phyloP scores from a whole-genome alignment of 768 basidiomycete genomes.

The Kwoniella pini region DNA sequence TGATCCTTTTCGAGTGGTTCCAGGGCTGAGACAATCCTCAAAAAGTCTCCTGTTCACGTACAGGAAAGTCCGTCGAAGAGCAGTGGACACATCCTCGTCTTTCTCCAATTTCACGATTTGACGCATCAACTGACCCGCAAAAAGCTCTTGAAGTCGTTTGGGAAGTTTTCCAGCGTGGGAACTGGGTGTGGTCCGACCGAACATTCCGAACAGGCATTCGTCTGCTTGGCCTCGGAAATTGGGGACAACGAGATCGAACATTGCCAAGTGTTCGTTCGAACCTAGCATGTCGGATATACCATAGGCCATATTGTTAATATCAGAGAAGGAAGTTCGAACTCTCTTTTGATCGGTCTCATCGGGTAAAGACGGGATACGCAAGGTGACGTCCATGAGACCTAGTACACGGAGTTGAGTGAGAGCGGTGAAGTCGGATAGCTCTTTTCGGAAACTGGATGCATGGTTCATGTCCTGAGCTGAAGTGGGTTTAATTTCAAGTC shows the following conservation, averaged over 20 bases:
- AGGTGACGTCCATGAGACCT: constrained; percentile 93
- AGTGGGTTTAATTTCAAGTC: constrained; percentile 89
- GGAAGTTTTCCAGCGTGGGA: constrained; percentile 61
- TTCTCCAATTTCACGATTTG: constrained; percentile 62
- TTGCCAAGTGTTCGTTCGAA: constrained; percentile 69
- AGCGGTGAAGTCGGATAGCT: constrained; percentile 80
- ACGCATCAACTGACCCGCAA: constrained; percentile 64
- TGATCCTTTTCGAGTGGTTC: constrained; percentile 69
- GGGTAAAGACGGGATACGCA: constrained; percentile 61
- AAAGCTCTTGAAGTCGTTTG: constrained; percentile 81
- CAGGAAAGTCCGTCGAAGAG: constrained; percentile 83
- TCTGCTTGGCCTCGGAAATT: constrained; percentile 73
- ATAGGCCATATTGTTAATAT: constrained; percentile 88
- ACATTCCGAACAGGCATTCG: constrained; percentile 94
- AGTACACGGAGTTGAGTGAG: constrained; percentile 81
- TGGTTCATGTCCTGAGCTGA: constrained; percentile 55
- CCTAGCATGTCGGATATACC: constrained; percentile 94
- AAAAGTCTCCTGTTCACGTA: constrained; percentile 79
- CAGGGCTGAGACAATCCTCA: constrained; percentile 60
- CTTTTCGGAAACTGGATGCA: constrained; percentile 51
- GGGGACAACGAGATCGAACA: constrained; percentile 89
- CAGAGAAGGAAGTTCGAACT: constrained; percentile 84
- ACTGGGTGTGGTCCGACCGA: constrained; percentile 71
- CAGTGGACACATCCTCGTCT: constrained; percentile 59
- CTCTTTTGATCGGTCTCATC: constrained; percentile 77